Percentiles rank a stretch among this genome's conserved stretches.
Evolutionary conservation across 345 rosid genomes (phyloP).

Genomic region (Populus nigra): DNA sequence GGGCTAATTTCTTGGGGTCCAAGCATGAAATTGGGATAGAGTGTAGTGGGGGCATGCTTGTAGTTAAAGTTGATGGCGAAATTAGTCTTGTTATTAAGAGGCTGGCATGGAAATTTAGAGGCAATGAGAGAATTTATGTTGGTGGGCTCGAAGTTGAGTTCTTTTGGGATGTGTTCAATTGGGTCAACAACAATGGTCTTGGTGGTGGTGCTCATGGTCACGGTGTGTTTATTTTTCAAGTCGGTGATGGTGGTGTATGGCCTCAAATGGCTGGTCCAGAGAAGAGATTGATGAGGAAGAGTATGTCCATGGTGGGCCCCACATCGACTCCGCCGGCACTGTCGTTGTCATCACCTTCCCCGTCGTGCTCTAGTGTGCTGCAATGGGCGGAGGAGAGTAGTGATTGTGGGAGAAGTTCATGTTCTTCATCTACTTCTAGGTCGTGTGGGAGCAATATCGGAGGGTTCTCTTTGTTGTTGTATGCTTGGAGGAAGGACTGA

Average conservation of each 20-base stretch:
- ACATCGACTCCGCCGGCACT: conserved; percentile 11
- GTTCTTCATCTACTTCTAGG: conserved; percentile 49
- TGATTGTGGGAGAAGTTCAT: conserved; percentile 54
- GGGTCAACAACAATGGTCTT: conserved; percentile 23
- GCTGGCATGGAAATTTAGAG: conserved; percentile 57
- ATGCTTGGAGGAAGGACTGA: conserved; percentile 52
- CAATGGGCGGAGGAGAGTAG: conserved; percentile 73
- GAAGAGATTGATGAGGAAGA: conserved; percentile 56
- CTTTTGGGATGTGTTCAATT: conserved; percentile 57
- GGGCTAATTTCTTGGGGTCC: conserved; percentile 47
- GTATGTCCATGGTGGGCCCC: conserved; percentile 26
- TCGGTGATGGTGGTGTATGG: conserved; percentile 64
- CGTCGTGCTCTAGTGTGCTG: conserved; percentile 49
- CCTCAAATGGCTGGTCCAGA: conserved; percentile 58
- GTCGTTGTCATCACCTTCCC: conserved; percentile 27
- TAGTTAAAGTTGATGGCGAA: conserved; percentile 49
- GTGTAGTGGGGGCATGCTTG: conserved; percentile 39
- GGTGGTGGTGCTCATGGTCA: conserved; percentile 21
- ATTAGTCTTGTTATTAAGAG: conserved; percentile 42
- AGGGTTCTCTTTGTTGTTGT: conserved; percentile 50
- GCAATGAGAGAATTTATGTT: conserved; percentile 43
- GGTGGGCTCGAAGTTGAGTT: conserved; percentile 47
- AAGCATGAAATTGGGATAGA: conserved; percentile 48
- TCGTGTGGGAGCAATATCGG: conserved; percentile 42
- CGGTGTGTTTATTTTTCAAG: conserved; percentile 60